A percentile compares a stretch with the other conserved stretches of the same genome.
Evolutionary conservation across 768 basidiomycete species (phyloP).

Genomic region (Boletus tomentosulus): DNA sequence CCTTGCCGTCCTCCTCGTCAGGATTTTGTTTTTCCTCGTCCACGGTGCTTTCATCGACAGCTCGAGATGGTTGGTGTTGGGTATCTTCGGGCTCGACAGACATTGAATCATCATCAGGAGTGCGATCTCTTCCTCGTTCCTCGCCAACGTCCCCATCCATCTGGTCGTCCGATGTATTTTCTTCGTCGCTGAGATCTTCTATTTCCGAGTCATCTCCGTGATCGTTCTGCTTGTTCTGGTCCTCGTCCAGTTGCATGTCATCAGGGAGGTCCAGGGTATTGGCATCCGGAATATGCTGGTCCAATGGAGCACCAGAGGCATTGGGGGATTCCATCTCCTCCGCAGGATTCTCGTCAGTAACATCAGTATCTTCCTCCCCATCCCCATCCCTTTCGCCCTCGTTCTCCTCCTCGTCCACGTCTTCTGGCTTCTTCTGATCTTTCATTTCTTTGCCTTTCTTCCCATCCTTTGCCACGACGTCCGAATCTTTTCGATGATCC

Average conservation of each 20-base stretch:
- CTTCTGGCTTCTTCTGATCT: constrained; percentile 33
- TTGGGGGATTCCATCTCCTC: constrained; percentile 44
- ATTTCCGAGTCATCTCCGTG: constrained; percentile 24
- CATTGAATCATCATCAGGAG: constrained; percentile 17
- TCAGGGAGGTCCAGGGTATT: constrained; percentile 89
- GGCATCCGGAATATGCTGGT: constrained; percentile 73
- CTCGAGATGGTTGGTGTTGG: constrained; percentile 15
- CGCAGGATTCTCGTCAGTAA: constrained; percentile 33
- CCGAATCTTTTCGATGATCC: constrained; percentile 45
- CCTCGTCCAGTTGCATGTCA: constrained; percentile 60
- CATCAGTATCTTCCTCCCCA: constrained; percentile 21
- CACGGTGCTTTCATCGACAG: constrained; percentile 14
- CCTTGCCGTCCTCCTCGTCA: constrained; percentile 28
- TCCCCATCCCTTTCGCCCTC: constrained; percentile 22
- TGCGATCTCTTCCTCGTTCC: constrained; percentile 7
- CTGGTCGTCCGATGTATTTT: constrained; percentile 19
- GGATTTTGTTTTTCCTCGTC: constrained; percentile 27
- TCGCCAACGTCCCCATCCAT: constrained; percentile 24
- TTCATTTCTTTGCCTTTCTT: constrained; percentile 32
- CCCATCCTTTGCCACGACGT: constrained; percentile 78
- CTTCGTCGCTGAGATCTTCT: constrained; percentile 38
- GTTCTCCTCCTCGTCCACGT: constrained; percentile 25
- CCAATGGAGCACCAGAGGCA: constrained; percentile 62
- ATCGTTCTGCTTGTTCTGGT: constrained; percentile 26
- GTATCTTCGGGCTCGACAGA: constrained; percentile 23